Evolutionary conservation across 768 basidiomycete genomes (phyloP), one percentile per base, ranked within the genome.

Genomic region (Lactarius pseudohatsudake): DNA sequence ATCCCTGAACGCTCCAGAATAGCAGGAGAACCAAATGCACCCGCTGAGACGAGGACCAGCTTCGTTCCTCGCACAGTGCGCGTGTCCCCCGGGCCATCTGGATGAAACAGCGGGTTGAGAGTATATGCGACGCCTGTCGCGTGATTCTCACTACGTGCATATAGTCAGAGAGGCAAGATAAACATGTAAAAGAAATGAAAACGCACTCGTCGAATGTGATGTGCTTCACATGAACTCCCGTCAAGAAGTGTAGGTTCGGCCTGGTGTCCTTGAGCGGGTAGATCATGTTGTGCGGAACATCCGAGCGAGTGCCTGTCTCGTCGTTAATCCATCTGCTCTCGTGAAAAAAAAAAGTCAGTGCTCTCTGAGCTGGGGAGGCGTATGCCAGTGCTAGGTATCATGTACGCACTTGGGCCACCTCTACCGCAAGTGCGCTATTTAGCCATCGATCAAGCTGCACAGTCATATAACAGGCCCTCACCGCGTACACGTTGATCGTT

Each of bases 251-350:
- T 0, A 81, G 40, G 64, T 79, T 80, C n/a, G 71, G 70, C 8
- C 74, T 61, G 0, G 66, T 69, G 7, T 75, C 72, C 16, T 77
- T 79, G 8, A 74, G 72, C 18, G 76, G 75, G 57, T 79, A 81
- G 4, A 81, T 59, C 64, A 77, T 81, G 64, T 74, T 47, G 28
- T 80, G 80, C 2, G 87, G 79, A 0, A 81, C 70, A 70, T 88
- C 86, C 0, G 86, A 86, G 34, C 87, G 82, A 53, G 70, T 79
- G 32, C 87, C 87, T 6, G 80, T 84, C 15, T 74, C 72, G 4
- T 71, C 73, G 66, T 84, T 78, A 16, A 88, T 76, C 70, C 84
- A 89, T 70, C 87, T 89, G 8, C 13, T 53, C 54, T 68, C 32
- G 32, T 30, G 32, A 15, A 38, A 4, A 4, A 45, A 5, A 9